A percentile compares a stretch with the other conserved stretches of the same genome.
Evolutionary conservation across 2,329 filamentous ascomycete species (phyloP).

Genomic region (Botrytis cinerea): DNA sequence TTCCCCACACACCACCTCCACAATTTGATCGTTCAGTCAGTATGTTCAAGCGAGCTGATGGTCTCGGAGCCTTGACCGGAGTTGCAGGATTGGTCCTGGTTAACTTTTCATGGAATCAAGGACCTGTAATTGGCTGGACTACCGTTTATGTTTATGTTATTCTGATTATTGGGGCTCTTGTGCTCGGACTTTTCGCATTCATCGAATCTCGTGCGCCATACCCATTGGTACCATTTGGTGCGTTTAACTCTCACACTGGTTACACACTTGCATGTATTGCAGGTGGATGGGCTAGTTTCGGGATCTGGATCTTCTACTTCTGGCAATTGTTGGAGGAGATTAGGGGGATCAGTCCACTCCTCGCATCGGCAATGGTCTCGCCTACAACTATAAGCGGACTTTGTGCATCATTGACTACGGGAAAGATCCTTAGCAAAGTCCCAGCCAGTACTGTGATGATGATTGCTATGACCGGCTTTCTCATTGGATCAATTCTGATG

Average conservation of each 20-base stretch:
- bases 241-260: constrained; percentile 49
- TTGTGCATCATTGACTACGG: constrained; percentile 42
- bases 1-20: constrained; percentile 43
- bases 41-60: constrained; percentile 42
- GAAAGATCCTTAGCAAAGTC: constrained; percentile 41
- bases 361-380: constrained; percentile 38
- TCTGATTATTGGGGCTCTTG: constrained; percentile 57
- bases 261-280: constrained; percentile 47
- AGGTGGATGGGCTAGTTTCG: constrained; percentile 37
- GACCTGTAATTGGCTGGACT: constrained; percentile 34
- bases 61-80: constrained; percentile 49
- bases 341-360: constrained; percentile 39
- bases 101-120: constrained; percentile 56
- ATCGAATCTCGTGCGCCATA: constrained; percentile 49
- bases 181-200: constrained; percentile 57
- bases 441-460: constrained; percentile 43
- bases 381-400: constrained; percentile 39
- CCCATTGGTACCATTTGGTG: constrained; percentile 60
- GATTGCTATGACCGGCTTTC: constrained; percentile 44
- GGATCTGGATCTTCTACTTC: constrained; percentile 39
- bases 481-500: constrained; percentile 42
- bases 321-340: constrained; percentile 36
- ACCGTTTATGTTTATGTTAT: constrained; percentile 44
- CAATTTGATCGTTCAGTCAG: constrained; percentile 40
- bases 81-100: constrained; percentile 54